Conservation (phyloP, 225 moss, liverwort and hornwort genomes). For the Antitrichia curtipendula region DNA sequence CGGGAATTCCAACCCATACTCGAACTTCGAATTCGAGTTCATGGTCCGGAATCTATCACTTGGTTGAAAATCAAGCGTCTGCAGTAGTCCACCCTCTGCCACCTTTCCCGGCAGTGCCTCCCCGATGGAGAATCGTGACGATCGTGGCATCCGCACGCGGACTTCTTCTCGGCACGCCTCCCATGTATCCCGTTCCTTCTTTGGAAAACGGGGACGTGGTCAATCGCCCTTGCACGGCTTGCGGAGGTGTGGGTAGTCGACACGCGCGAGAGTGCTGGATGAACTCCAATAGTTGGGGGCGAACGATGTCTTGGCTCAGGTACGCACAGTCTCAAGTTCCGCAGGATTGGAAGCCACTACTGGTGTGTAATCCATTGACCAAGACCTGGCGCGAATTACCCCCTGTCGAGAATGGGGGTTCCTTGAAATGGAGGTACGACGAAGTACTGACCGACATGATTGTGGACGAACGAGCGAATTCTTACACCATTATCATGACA, state of each 20-base stretch:
- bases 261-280: not conserved
- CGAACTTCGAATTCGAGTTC: not conserved
- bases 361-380: not conserved
- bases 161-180: not conserved
- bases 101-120: not conserved
- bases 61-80: not conserved
- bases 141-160: not conserved
- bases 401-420: not conserved
- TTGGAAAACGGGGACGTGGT: too few relatives aligned
- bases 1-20: not conserved
- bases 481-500: not conserved
- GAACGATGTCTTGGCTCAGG: not conserved
- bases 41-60: not conserved
- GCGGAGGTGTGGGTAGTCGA: too few relatives aligned
- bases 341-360: not conserved
- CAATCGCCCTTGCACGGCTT: not conserved
- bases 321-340: too few relatives aligned
- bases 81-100: not conserved
- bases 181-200: too few relatives aligned
- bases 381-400: not conserved
- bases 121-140: not conserved
- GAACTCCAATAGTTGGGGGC: not conserved
- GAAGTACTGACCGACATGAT: not conserved
- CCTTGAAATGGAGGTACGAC: not conserved
- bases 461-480: not conserved